These are phyloP conservation scores for Puccinia sorghi DNA, from an alignment of 1,284 basidiomycete genomes.

Conservation along the genomic window DNA sequence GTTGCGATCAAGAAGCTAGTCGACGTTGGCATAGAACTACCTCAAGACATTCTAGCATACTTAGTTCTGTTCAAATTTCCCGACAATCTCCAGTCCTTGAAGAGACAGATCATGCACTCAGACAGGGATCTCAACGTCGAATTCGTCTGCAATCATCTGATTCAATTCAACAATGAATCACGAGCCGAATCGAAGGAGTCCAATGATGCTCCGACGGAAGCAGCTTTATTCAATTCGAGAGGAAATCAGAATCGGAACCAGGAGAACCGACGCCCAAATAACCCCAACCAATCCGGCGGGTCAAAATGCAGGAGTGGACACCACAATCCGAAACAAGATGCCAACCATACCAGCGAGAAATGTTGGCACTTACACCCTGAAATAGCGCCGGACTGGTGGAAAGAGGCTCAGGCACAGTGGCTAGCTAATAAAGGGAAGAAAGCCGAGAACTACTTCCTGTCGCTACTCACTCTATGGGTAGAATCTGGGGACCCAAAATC, in stretches of 20 bases:
- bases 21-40: not conserved
- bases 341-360: too few species aligned
- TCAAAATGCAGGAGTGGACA: not conserved
- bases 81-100: not conserved
- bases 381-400: too few species aligned
- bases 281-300: not conserved
- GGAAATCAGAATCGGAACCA: not conserved
- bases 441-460: too few species aligned
- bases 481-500: too few species aligned
- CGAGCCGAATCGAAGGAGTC: not conserved
- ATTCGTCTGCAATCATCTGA: not conserved
- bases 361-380: too few species aligned
- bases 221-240: not conserved
- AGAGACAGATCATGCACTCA: not conserved
- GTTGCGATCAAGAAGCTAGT: not conserved
- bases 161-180: not conserved
- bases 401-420: too few species aligned
- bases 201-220: not conserved
- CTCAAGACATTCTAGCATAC: too few species aligned
- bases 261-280: too few species aligned
- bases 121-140: too few species aligned
- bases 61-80: not conserved
- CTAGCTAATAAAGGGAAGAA: too few species aligned
- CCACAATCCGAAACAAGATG: too few species aligned
- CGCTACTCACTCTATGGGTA: too few species aligned